Conservation (phyloP, 2,329 filamentous ascomycete species). For the Aspergillus hiratsukae region DNA sequence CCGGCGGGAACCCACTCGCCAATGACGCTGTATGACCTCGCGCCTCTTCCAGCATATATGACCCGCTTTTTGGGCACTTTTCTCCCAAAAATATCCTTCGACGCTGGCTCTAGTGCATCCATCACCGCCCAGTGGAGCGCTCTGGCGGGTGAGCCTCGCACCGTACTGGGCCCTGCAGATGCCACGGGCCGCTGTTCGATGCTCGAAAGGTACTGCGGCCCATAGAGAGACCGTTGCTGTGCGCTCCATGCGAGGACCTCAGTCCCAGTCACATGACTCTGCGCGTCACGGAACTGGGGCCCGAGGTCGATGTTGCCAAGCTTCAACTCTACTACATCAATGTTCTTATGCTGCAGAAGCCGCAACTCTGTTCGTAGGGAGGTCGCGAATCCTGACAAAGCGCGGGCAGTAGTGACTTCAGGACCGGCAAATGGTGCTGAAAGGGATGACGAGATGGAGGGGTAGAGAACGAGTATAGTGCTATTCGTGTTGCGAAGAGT, state of each 20-base stretch:
- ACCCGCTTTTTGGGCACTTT: slow-evolving; percentile 46
- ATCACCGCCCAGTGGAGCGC: slow-evolving; percentile 84
- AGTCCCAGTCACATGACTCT: slow-evolving; percentile 41
- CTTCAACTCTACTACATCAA: slow-evolving; percentile 81
- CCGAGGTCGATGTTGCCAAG: slow-evolving; percentile 87
- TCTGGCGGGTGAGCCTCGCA: slow-evolving; percentile 66
- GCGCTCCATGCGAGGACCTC: slow-evolving; percentile 59
- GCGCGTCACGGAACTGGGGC: slow-evolving; percentile 48
- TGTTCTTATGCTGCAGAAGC: slow-evolving; percentile 55
- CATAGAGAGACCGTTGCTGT: slow-evolving; percentile 51
- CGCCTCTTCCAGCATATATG: slow-evolving; percentile 78
- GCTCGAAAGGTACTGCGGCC: slow-evolving; percentile 39
- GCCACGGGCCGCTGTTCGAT: slow-evolving; percentile 39
- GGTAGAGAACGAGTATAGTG: slow-evolving; percentile 42
- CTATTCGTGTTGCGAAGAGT: slow-evolving; percentile 54
- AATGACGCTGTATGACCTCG: slow-evolving; percentile 77
- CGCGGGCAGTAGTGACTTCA: slow-evolving; percentile 80
- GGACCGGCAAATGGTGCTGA: slow-evolving; percentile 55
- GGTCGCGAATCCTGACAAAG: slow-evolving; percentile 78
- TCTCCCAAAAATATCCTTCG: slow-evolving; percentile 37
- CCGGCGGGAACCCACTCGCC: slow-evolving; percentile 73
- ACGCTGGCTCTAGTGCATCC: slow-evolving; percentile 66
- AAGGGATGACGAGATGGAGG: slow-evolving; percentile 43
- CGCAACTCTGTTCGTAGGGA: slow-evolving; percentile 75
- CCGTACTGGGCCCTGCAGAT: slow-evolving; percentile 33